Base-by-base conservation (phyloP, 345 rosid species). In the Eutrema heterophyllum region DNA sequence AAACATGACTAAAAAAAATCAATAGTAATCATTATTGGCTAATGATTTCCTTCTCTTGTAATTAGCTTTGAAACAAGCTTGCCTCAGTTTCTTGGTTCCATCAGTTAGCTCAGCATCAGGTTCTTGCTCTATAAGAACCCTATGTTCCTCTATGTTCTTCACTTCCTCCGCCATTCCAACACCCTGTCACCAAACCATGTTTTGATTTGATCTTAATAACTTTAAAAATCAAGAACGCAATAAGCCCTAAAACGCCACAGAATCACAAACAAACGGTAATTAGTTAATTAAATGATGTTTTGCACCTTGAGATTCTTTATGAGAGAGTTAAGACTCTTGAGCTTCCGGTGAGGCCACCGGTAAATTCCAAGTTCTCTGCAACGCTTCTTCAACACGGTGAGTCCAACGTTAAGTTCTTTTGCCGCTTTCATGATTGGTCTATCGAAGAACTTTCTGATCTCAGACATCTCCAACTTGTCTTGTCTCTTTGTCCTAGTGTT, bases 331-430 rank as follows among this genome's bases (percentile, higher is more conserved):
- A 92, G 81, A 80, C 93, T 87, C 83, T 82, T 87, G 67, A 91
- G 86, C 78, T 89, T 89, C 78, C 89, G 57, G 18, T 87, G 93
- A 32, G 97, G 97, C 93, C 96, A 92, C 48, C 97, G 61, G 77
- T 80, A 81, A 9, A 92, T 80, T n/a, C 83, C 86, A 1, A 89
- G 82, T 62, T 92, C 93, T 33, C 97, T 81, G 79, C 96, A 92
- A 48, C 96, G 82, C 53, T 83, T 89, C 79, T 92, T 92, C 81
- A 92, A 52, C 5, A 85, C 85, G 0, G 97, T 92, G 6, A 89
- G 69, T 1, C 93, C 97, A 1, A 92, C 86, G 2, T 86, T 86
- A n/a, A 92, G 76, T 51, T 87, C 91, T 71, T 82, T 89, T 0
- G 97, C 97, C 0, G 97, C 96, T 76, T 54, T 75, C 4, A 82